Evolutionary conservation across 1,284 basidiomycete species (phyloP).

Genomic region (Acaromyces ingoldii): DNA sequence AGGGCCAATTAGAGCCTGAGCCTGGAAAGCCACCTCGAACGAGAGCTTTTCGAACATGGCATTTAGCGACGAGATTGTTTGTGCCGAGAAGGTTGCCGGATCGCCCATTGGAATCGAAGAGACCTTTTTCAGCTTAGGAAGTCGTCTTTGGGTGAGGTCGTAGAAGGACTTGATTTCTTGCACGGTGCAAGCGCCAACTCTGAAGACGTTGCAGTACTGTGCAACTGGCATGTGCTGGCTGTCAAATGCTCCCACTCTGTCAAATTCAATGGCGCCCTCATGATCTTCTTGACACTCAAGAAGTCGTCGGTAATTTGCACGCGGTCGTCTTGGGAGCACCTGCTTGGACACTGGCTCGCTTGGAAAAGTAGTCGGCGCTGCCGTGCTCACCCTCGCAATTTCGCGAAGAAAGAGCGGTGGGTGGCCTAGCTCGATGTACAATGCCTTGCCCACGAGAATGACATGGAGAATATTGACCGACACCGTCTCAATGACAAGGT

Average conservation of each 20-base stretch:
- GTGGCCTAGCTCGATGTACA: neutral
- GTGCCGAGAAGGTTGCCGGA: no score
- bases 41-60: neutral
- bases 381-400: no score
- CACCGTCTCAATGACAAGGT: conserved; percentile 3
- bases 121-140: neutral
- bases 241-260: conserved; percentile 1
- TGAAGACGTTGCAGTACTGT: neutral
- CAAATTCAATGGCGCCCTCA: no score
- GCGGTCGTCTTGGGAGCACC: neutral
- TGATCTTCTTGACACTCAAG: no score
- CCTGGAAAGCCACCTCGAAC: neutral
- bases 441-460: neutral
- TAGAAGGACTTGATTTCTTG: neutral
- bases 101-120: neutral
- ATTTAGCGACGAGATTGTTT: no score
- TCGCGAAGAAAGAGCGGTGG: neutral
- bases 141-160: neutral
- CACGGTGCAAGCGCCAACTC: neutral
- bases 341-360: neutral
- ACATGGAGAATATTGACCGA: neutral
- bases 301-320: neutral
- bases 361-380: neutral
- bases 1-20: neutral
- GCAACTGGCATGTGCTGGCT: neutral